These are phyloP conservation scores for Chloris gayana DNA, from an alignment of 176 grass and related monocot genomes.

Conservation along the genomic window DNA sequence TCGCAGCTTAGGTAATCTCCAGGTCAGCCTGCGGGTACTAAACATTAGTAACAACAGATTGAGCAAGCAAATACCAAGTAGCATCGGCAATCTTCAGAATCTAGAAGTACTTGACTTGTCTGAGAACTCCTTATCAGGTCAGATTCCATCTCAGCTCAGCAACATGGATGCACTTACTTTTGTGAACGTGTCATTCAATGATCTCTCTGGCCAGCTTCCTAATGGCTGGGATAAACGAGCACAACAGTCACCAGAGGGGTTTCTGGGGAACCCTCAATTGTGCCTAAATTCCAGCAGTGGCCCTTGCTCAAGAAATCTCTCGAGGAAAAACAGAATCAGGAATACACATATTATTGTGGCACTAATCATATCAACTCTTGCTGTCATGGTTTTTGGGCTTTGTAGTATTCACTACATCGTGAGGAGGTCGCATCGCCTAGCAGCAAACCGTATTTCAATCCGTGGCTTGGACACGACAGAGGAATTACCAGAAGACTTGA, in stretches of 20 bases:
- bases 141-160: conserved; percentile 43
- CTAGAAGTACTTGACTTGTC: conserved; percentile 58
- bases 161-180: conserved; percentile 40
- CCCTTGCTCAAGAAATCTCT: conserved; percentile 3
- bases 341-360: conserved; percentile 33
- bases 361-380: conserved; percentile 19
- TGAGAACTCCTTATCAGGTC: conserved; percentile 40
- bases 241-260: conserved; percentile 25
- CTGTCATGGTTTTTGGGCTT: conserved; percentile 27
- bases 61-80: conserved; percentile 45
- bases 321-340: neutral
- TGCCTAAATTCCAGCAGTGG: conserved; percentile 20
- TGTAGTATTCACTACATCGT: conserved; percentile 28
- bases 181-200: neutral
- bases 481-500: conserved; percentile 43
- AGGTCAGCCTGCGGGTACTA: conserved; percentile 32
- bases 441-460: neutral
- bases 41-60: conserved; percentile 55
- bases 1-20: conserved; percentile 48
- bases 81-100: conserved; percentile 49
- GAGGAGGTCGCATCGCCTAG: conserved; percentile 38
- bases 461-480: conserved; percentile 44
- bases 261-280: conserved; percentile 50
- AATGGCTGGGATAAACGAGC: conserved; percentile 46
- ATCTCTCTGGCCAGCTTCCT: conserved; percentile 41